Base-by-base conservation (phyloP, 2,329 filamentous ascomycete genomes). In the Colletotrichum filicis region DNA sequence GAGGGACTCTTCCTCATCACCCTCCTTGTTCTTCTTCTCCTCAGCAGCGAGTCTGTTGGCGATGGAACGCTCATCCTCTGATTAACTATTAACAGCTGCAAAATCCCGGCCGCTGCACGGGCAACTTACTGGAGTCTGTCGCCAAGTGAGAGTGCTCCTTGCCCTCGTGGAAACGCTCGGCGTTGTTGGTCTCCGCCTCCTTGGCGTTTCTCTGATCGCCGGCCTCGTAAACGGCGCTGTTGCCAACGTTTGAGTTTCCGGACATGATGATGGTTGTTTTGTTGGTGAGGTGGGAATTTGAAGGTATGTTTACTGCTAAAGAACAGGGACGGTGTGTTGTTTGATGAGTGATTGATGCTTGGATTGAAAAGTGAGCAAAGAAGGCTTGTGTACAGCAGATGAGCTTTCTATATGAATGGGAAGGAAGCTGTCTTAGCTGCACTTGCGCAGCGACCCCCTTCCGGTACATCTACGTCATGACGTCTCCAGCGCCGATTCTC, bases 181-280 rank as follows among this genome's bases (percentile, higher is more conserved):
- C 85, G 37, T 87, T 80, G 49, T 87, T 83, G 9, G 79, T 57
- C 78, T 73, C 70, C 2, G 88, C 86, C 72, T 88, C 80, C 74
- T 90, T 88, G 74, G 83, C 80, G 81, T 91, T 94, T 78, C 90
- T 89, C 87, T 97, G 94, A 83, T 97, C 94, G 71, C 91, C 92
- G 70, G 88, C 92, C 84, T 95, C 93, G 84, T 97, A 95, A 80
- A 94, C 84, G 74, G 83, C 81, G 75, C 83, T 78, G 81, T 85
- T 87, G 77, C 94, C 94, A 80, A 96, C 93, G 80, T 87, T 92
- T 71, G 92, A 94, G 74, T 85, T 78, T 74, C 80, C 81, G 71
- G 80, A 79, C 82, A 83, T 84, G 71, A 49, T 80, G 75, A 61
- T 49, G 30, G 30, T 28, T 14, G 56, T 49, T 63, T 5, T 37